These are phyloP conservation scores for Astrothelium macrocarpum DNA, from an alignment of 495 filamentous ascomycete species.

Conservation along the genomic window DNA sequence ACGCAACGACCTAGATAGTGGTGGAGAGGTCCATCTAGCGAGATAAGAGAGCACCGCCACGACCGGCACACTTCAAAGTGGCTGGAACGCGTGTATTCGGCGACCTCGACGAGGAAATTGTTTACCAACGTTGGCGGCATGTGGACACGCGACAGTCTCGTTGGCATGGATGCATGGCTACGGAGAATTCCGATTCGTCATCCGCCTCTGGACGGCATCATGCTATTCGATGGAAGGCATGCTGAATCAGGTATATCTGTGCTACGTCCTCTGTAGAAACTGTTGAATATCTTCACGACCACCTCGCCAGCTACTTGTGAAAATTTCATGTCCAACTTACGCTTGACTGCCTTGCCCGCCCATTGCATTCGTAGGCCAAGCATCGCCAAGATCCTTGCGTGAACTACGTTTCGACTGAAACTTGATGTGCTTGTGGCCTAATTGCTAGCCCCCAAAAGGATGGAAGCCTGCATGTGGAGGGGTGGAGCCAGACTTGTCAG, in stretches of 20 bases:
- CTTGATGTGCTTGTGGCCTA: neutral
- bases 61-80: neutral
- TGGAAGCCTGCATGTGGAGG: neutral
- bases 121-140: neutral
- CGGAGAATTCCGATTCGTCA: conserved; percentile 5
- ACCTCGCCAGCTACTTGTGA: too few species aligned
- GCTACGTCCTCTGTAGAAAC: too few species aligned
- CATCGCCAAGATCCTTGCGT: neutral
- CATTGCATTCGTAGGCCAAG: neutral
- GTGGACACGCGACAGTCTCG: neutral
- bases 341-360: neutral
- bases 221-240: neutral
- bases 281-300: too few species aligned
- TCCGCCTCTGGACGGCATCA: neutral
- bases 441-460: neutral
- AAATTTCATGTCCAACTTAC: too few species aligned
- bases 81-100: neutral
- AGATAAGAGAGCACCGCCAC: conserved; percentile 6
- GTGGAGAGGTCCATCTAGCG: neutral
- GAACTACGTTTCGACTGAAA: too few species aligned
- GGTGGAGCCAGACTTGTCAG: neutral
- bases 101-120: neutral
- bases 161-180: neutral
- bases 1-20: neutral
- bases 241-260: too few species aligned